Evolutionary conservation across 2,329 filamentous ascomycete species (phyloP).

Genomic region (Fusarium denticulatum): DNA sequence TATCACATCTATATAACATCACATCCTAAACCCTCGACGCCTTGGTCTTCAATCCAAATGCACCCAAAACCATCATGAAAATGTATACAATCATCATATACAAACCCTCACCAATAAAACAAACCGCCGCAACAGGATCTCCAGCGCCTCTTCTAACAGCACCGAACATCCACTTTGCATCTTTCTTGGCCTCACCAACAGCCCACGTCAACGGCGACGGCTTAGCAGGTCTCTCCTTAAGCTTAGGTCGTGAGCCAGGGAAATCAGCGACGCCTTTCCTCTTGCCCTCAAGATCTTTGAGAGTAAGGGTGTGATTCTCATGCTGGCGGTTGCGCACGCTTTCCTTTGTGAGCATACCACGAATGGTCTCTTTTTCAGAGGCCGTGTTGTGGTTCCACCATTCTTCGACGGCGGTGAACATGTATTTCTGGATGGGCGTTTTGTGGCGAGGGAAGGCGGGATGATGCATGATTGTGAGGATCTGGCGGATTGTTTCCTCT

Average conservation of each 20-base stretch:
- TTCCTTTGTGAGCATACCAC: conserved; percentile 41
- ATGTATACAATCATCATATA: conserved; percentile 20
- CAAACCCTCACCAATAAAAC: conserved; percentile 10
- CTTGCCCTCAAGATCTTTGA: conserved; percentile 39
- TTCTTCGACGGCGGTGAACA: conserved; percentile 81
- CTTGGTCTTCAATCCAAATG: conserved; percentile 2
- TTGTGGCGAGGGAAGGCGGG: conserved; percentile 74
- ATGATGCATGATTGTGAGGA: conserved; percentile 84
- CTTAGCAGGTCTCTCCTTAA: conserved; percentile 30
- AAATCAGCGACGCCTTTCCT: conserved; percentile 40
- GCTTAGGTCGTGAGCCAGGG: conserved; percentile 40
- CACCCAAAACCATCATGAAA: conserved; percentile 7
- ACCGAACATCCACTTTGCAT: conserved; percentile 31
- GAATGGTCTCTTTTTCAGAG: conserved; percentile 34
- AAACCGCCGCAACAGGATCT: conserved; percentile 27
- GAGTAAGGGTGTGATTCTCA: conserved; percentile 43
- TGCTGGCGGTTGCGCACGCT: conserved; percentile 41
- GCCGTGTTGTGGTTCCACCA: conserved; percentile 70
- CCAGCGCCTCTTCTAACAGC: conserved; percentile 24
- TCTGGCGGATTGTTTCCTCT: conserved; percentile 79
- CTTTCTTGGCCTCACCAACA: conserved; percentile 25
- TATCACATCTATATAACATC: not conserved
- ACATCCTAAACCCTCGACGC: not conserved
- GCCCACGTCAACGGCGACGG: conserved; percentile 41
- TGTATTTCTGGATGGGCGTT: conserved; percentile 79